phyloP scores from a whole-genome alignment of 2,329 filamentous ascomycete species.

The Pseudocercospora musae region DNA sequence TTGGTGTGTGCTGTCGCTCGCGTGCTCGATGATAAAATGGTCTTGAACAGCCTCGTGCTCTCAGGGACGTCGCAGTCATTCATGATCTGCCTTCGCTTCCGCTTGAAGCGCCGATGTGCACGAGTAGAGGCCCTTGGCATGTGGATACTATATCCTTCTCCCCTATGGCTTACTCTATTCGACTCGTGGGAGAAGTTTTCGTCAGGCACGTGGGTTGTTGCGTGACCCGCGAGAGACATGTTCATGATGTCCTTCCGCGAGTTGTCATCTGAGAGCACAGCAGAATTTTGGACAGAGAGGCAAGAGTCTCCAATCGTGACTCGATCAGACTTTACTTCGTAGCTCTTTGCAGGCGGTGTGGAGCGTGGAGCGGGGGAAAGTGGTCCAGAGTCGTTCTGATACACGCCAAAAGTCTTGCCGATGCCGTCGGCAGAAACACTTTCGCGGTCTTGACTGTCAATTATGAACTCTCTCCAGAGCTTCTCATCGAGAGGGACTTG shows the following conservation, averaged over 20 bases:
- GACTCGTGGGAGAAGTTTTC: constrained; percentile 8
- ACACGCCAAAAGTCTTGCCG: neutral
- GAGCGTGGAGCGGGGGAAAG: constrained; percentile 3
- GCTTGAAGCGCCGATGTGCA: neutral
- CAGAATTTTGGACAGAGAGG: neutral
- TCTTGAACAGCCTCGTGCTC: neutral
- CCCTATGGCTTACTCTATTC: neutral
- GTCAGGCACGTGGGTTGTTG: constrained; percentile 7
- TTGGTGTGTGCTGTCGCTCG: neutral
- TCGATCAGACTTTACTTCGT: constrained; percentile 9
- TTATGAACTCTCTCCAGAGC: constrained; percentile 27
- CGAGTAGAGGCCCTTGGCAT: neutral
- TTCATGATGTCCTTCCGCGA: neutral
- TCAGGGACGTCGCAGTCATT: neutral
- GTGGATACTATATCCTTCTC: neutral
- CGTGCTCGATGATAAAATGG: neutral
- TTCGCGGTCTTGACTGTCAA: constrained; percentile 21
- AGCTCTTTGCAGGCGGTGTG: neutral
- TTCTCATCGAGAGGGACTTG: constrained; percentile 18
- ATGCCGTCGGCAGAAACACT: constrained; percentile 3
- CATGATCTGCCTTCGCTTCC: neutral
- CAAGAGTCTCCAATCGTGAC: constrained; percentile 13
- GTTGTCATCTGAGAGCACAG: neutral
- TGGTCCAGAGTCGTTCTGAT: neutral
- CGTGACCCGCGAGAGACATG: constrained; percentile 18